Percentiles rank a stretch among this genome's conserved stretches.
Evolutionary conservation across 2,329 filamentous ascomycete genomes (phyloP).

Genomic region (Fusarium zealandicum): DNA sequence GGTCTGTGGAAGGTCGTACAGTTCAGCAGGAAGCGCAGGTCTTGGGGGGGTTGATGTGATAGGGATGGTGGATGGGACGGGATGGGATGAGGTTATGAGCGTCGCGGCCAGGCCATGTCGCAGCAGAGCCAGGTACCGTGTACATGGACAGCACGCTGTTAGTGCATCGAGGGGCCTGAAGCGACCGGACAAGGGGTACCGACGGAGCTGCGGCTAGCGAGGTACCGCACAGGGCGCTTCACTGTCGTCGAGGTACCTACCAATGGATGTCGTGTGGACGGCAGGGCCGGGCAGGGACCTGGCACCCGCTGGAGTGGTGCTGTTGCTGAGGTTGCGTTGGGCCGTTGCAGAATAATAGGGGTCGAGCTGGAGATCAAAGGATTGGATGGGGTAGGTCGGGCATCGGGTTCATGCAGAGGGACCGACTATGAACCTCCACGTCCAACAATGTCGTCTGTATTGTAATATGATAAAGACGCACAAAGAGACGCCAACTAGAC

Average conservation of each 20-base stretch:
- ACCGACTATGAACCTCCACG: no score
- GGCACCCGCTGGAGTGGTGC: slow-evolving; percentile 14
- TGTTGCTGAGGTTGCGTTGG: slow-evolving; percentile 28
- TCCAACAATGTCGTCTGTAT: no score
- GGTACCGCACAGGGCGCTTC: slow-evolving; percentile 28
- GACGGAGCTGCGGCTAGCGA: slow-evolving; percentile 21
- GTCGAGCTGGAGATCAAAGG: slow-evolving; percentile 24
- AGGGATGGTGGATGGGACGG: slow-evolving; percentile 27
- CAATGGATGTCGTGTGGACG: slow-evolving; percentile 28
- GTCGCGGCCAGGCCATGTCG: slow-evolving; percentile 8
- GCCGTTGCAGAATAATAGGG: slow-evolving; percentile 41
- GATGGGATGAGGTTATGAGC: slow-evolving; percentile 35
- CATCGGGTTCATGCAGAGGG: neutral
- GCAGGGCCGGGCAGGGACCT: no score
- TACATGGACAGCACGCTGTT: slow-evolving; percentile 22
- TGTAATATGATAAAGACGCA: no score
- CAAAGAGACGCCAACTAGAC: neutral
- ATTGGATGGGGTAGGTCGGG: slow-evolving; percentile 4
- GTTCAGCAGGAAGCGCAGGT: slow-evolving; percentile 10
- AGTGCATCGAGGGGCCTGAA: slow-evolving; percentile 31
- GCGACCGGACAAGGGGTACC: slow-evolving; percentile 31
- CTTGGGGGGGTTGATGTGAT: slow-evolving; percentile 11
- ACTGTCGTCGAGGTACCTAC: slow-evolving; percentile 23
- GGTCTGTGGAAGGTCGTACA: slow-evolving; percentile 23
- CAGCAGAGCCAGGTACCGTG: slow-evolving; percentile 18